Evolutionary conservation across 106 monocot genomes (phyloP).

Genomic region (Phalaenopsis aphrodite): DNA sequence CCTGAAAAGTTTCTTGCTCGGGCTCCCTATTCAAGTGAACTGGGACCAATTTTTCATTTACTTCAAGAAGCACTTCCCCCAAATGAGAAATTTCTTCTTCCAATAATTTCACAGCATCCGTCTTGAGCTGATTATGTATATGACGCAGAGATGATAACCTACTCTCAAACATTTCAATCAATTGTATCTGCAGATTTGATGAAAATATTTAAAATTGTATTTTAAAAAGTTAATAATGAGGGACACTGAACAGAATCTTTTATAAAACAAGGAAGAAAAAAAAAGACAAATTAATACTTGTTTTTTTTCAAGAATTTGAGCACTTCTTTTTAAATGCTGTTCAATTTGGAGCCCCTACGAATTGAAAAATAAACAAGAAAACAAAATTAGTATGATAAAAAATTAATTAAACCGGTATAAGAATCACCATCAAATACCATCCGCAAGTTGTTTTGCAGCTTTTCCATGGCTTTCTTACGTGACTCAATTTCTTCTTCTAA

Average conservation of each 20-base stretch:
- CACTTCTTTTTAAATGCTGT: conserved; percentile 69
- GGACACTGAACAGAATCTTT: no score
- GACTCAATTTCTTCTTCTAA: conserved; percentile 69
- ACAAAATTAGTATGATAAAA: not conserved
- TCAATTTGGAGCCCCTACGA: conserved; percentile 83
- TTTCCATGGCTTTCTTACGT: conserved; percentile 51
- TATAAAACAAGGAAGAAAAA: not conserved
- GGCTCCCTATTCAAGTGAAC: conserved; percentile 24
- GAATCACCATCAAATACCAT: conserved; percentile 42
- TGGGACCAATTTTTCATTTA: conserved; percentile 33
- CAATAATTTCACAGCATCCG: conserved; percentile 53
- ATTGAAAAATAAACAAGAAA: conserved; percentile 5
- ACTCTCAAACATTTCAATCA: conserved; percentile 33
- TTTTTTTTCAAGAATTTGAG: conserved; percentile 47
- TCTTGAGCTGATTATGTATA: conserved; percentile 39
- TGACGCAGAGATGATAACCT: conserved; percentile 39
- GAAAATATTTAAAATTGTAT: conserved; percentile 12
- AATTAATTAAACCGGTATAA: not conserved
- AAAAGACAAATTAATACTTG: conserved; percentile 33
- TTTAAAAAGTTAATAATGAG: not conserved
- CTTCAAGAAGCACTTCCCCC: conserved; percentile 28
- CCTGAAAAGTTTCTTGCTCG: conserved; percentile 13
- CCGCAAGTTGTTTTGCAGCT: conserved; percentile 69
- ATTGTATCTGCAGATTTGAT: conserved; percentile 34
- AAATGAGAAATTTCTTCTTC: conserved; percentile 52